Percentiles rank a stretch among this genome's conserved stretches.
These are phyloP conservation scores for Xerocomus alliaceus DNA, from an alignment of 1,284 basidiomycete genomes.

Conservation along the genomic window DNA sequence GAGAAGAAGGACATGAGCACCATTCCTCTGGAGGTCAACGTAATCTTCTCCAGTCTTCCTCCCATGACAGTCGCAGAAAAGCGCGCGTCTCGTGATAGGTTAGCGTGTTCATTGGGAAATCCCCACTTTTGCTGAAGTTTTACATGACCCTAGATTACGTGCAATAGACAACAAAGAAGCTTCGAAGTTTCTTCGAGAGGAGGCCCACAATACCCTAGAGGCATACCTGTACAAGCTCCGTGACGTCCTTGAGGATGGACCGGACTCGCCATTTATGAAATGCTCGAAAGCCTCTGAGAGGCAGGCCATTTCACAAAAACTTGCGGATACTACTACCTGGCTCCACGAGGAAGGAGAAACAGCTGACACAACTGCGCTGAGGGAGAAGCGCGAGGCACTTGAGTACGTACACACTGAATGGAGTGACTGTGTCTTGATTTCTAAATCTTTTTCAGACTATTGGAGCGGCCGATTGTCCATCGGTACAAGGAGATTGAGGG, in stretches of 20 bases:
- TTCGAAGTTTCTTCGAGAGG: conserved; percentile 81
- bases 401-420: conserved; percentile 64
- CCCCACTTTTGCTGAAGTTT: not conserved
- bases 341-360: conserved; percentile 85
- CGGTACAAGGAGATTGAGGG: conserved; percentile 87
- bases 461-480: conserved; percentile 84
- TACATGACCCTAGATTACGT: conserved; percentile 64
- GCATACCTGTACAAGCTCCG: conserved; percentile 90
- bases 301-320: conserved; percentile 63
- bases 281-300: conserved; percentile 81
- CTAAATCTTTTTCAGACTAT: conserved; percentile 53
- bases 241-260: conserved; percentile 77
- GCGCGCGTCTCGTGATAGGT: conserved; percentile 72
- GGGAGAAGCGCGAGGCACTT: conserved; percentile 75
- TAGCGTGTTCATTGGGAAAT: not conserved
- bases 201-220: conserved; percentile 92
- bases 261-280: conserved; percentile 76
- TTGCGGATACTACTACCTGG: conserved; percentile 82
- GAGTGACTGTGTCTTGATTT: not conserved
- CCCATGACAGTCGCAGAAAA: conserved; percentile 81
- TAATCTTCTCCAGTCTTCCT: conserved; percentile 66
- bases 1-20: conserved; percentile 53
- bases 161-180: conserved; percentile 81
- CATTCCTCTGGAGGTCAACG: conserved; percentile 68
- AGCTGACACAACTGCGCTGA: conserved; percentile 77